These are phyloP conservation scores for Saksenaea oblongispora DNA, from an alignment of 371 early-diverging fungal species.

Conservation along the genomic window DNA sequence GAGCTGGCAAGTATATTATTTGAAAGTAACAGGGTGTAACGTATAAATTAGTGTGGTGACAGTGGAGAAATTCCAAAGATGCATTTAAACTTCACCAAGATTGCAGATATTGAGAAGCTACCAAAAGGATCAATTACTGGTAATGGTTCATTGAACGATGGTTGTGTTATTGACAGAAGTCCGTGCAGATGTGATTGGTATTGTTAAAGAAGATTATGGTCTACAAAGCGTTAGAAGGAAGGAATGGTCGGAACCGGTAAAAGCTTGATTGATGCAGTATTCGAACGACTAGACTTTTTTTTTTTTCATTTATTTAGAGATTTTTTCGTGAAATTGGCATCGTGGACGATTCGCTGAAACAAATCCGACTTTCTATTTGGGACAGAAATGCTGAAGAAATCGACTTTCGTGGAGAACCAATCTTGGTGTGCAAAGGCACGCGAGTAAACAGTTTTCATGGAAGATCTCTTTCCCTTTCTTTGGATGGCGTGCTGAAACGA, in stretches of 20 bases:
- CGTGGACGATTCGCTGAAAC: constrained; percentile 67
- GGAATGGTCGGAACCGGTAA: constrained; percentile 49
- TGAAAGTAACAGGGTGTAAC: neutral
- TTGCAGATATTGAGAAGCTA: constrained; percentile 51
- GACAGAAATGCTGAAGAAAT: constrained; percentile 74
- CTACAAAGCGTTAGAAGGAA: constrained; percentile 54
- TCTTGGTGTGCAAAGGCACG: constrained; percentile 77
- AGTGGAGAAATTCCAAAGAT: constrained; percentile 54
- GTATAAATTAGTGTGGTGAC: constrained; percentile 48
- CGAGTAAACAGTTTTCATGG: constrained; percentile 82
- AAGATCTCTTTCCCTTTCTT: constrained; percentile 60
- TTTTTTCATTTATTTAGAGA: constrained; percentile 8
- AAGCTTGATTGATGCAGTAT: neutral
- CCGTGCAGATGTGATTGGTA: constrained; percentile 68
- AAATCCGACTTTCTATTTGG: constrained; percentile 82
- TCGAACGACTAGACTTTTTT: neutral
- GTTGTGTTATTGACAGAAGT: neutral
- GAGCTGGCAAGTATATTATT: constrained; percentile 30
- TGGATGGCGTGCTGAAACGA: constrained; percentile 48
- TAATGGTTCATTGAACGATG: too few relatives aligned
- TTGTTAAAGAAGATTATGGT: constrained; percentile 64
- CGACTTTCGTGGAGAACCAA: constrained; percentile 41
- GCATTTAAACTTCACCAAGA: constrained; percentile 55
- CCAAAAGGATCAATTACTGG: constrained; percentile 64
- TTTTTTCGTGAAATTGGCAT: constrained; percentile 63